Conservation (phyloP, 1,284 basidiomycete genomes). For the Austroboletus novae-zelandiae region DNA sequence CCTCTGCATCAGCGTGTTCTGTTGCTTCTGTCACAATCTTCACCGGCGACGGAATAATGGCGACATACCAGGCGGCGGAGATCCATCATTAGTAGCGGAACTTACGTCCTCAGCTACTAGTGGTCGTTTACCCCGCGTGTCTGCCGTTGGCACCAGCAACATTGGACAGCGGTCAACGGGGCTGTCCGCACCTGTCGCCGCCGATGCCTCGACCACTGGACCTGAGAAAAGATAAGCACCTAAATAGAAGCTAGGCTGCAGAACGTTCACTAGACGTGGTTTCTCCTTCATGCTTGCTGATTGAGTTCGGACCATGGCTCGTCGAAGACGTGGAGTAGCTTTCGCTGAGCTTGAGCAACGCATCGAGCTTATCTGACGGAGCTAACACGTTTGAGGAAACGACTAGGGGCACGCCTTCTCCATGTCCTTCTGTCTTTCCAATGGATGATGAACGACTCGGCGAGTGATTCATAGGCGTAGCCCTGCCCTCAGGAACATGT, state of each 20-base stretch:
- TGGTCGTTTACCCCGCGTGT: conserved; percentile 7
- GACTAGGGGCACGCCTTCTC: conserved; percentile 20
- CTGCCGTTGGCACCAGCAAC: conserved; percentile 18
- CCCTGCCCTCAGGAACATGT: conserved; percentile 60
- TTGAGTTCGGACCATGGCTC: conserved; percentile 7
- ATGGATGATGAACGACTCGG: conserved; percentile 35
- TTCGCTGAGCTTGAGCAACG: conserved; percentile 23
- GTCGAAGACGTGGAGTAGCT: conserved; percentile 16
- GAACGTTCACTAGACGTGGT: conserved; percentile 26
- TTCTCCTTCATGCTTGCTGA: conserved; percentile 22
- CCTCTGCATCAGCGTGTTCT: neutral
- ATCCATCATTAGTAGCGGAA: conserved; percentile 1
- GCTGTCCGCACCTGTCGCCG: conserved; percentile 18
- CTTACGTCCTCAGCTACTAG: neutral
- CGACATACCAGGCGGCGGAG: conserved; percentile 17
- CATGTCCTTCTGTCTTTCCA: conserved; percentile 24
- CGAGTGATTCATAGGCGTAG: conserved; percentile 35
- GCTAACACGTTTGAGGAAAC: conserved; percentile 19
- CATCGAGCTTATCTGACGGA: conserved; percentile 24
- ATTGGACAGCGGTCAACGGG: conserved; percentile 1
- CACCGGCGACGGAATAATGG: conserved; percentile 2
- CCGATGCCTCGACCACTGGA: conserved; percentile 20
- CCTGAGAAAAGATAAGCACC: conserved; percentile 20
- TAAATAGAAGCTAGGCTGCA: neutral
- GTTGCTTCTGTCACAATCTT: conserved; percentile 13